phyloP scores from a whole-genome alignment of 2,329 filamentous ascomycete genomes.

The Mycosphaerelloides madeirae region DNA sequence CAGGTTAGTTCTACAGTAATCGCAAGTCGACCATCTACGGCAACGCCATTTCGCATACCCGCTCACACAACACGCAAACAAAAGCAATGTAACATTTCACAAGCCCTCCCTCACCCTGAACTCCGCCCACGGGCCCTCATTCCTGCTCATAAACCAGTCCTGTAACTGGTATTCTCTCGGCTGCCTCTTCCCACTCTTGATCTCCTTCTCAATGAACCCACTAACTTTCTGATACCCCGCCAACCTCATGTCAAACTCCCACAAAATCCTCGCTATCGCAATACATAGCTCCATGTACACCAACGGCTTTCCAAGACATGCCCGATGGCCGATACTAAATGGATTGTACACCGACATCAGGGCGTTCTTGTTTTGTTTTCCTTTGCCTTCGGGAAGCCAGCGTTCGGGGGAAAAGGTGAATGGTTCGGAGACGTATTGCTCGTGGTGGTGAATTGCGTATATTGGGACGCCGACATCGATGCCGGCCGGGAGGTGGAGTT shows the following conservation, averaged over 20 bases:
- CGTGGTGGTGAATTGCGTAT: conserved; percentile 36
- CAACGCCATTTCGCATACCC: no score
- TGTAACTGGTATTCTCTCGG: conserved; percentile 62
- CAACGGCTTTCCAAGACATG: conserved; percentile 62
- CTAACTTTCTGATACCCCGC: conserved; percentile 48
- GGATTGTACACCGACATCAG: conserved; percentile 66
- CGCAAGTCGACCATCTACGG: no score
- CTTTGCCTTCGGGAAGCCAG: conserved; percentile 21
- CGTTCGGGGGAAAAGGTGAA: conserved; percentile 27
- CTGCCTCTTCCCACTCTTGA: conserved; percentile 53
- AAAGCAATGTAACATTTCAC: not conserved
- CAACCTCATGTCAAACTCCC: conserved; percentile 24
- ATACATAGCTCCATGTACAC: conserved; percentile 26
- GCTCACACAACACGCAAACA: no score
- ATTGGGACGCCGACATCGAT: conserved; percentile 32
- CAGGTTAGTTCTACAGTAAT: no score
- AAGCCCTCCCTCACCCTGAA: conserved; percentile 25
- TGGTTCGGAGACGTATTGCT: conserved; percentile 26
- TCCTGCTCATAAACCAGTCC: conserved; percentile 69
- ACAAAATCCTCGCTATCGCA: conserved; percentile 23
- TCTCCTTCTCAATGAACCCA: conserved; percentile 43
- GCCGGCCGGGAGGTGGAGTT: conserved; percentile 35
- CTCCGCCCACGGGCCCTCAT: conserved; percentile 66
- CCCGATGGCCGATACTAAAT: conserved; percentile 64
- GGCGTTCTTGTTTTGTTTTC: conserved; percentile 12